A percentile compares a stretch with the other conserved stretches of the same genome.
These are phyloP conservation scores for Sabuloglossum arenarium DNA, from an alignment of 495 filamentous ascomycete species.

Conservation along the genomic window DNA sequence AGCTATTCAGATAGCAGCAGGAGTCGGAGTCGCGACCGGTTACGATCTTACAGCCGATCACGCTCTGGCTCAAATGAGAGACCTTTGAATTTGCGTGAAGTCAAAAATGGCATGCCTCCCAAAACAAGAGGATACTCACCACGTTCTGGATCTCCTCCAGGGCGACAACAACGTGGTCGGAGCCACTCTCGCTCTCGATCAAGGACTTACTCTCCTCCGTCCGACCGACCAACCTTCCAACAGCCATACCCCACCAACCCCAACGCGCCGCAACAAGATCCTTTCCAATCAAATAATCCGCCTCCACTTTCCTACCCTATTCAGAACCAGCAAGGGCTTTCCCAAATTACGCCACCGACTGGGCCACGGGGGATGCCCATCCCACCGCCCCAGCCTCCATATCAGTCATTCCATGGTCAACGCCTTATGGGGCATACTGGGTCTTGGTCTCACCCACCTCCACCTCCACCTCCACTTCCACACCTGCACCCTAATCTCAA, in stretches of 20 bases:
- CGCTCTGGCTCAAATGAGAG: conserved; percentile 6
- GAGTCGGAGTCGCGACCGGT: conserved; percentile 11
- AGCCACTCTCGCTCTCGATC: conserved; percentile 16
- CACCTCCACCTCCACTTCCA: too few species aligned
- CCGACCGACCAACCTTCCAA: conserved; percentile 4
- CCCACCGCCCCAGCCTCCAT: not conserved
- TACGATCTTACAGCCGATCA: conserved; percentile 5
- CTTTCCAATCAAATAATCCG: not conserved
- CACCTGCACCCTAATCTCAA: too few species aligned
- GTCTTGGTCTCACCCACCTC: not conserved
- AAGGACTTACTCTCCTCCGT: conserved; percentile 27
- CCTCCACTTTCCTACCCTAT: not conserved
- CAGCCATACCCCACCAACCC: not conserved
- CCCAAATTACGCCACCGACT: not conserved
- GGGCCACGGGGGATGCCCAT: not conserved
- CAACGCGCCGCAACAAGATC: not conserved
- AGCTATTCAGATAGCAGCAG: conserved; percentile 26
- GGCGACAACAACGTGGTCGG: not conserved
- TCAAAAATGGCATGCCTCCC: not conserved
- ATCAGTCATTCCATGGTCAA: not conserved
- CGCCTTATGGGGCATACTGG: not conserved
- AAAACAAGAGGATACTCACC: not conserved
- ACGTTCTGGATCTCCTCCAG: not conserved
- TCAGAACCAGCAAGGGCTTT: not conserved
- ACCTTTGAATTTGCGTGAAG: not conserved